These are phyloP conservation scores for Phlyctochytrium planicorne DNA, from an alignment of 192 early-diverging fungal genomes.

Conservation along the genomic window DNA sequence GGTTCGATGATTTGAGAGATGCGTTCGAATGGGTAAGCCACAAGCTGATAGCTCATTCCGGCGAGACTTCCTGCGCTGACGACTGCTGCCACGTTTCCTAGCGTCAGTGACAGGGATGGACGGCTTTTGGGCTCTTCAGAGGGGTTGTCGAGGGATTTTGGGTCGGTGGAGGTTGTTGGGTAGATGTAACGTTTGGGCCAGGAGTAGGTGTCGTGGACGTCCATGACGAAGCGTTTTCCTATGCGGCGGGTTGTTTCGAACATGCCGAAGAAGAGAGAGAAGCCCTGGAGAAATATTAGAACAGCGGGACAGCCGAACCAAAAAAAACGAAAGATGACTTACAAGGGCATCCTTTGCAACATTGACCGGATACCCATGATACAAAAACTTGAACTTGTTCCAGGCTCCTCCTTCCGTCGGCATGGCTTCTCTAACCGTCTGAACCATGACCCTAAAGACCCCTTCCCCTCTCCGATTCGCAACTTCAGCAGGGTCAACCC, in stretches of 20 bases:
- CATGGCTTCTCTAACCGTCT: slow-evolving; percentile 18
- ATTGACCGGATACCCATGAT: slow-evolving; percentile 31
- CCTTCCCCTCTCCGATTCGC: slow-evolving; percentile 37
- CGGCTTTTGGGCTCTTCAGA: not conserved
- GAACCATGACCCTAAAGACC: slow-evolving; percentile 19
- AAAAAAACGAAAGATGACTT: slow-evolving; percentile 12
- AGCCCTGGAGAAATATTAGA: slow-evolving; percentile 27
- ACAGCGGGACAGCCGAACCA: not conserved
- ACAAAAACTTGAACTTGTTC: slow-evolving; percentile 28
- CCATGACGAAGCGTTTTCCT: slow-evolving; percentile 34
- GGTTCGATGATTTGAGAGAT: too few species aligned
- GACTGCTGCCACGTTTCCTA: slow-evolving; percentile 35
- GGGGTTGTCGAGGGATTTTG: not conserved
- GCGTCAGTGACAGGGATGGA: slow-evolving; percentile 15
- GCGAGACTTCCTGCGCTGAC: slow-evolving; percentile 44
- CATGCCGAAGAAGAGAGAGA: slow-evolving; percentile 52
- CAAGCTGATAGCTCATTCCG: slow-evolving; percentile 45
- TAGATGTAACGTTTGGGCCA: not conserved
- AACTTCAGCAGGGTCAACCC: slow-evolving; percentile 24
- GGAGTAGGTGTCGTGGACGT: not conserved
- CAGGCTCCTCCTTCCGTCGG: slow-evolving; percentile 12
- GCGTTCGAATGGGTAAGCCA: slow-evolving; percentile 46
- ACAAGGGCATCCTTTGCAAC: slow-evolving; percentile 34
- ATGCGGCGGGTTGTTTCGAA: slow-evolving; percentile 41
- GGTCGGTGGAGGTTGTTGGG: too few species aligned